These are phyloP conservation scores for Colletotrichum caudatum DNA, from an alignment of 2,329 filamentous ascomycete genomes.

Conservation along the genomic window DNA sequence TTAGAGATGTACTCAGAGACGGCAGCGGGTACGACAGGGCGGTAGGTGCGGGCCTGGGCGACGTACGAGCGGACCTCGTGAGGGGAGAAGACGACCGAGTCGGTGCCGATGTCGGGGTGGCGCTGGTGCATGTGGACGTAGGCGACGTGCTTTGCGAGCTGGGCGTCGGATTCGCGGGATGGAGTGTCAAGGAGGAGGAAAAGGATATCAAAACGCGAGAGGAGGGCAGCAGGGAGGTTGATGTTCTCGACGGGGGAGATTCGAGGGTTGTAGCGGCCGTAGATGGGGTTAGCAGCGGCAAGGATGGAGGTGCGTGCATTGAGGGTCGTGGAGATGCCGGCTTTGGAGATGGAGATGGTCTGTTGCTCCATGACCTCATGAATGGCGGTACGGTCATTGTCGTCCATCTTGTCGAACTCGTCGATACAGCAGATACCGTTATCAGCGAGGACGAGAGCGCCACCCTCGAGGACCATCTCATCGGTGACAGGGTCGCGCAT, in stretches of 20 bases:
- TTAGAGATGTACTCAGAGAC: conserved; percentile 98
- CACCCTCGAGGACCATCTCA: conserved; percentile 86
- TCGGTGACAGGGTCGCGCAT: conserved; percentile 88
- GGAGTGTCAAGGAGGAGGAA: conserved; percentile 98
- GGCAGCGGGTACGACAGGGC: conserved; percentile 84
- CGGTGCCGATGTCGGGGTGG: conserved; percentile 79
- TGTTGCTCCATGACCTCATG: conserved; percentile 93
- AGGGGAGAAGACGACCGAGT: conserved; percentile 83
- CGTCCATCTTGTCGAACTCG: conserved; percentile 92
- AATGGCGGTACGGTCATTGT: conserved; percentile 83
- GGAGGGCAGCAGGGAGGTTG: conserved; percentile 95
- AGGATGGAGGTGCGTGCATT: conserved; percentile 97
- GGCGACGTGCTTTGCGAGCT: conserved; percentile 94
- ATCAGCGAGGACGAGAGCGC: conserved; percentile 82
- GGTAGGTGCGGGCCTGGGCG: conserved; percentile 89
- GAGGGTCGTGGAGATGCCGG: conserved; percentile 78
- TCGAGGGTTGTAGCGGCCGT: conserved; percentile 97
- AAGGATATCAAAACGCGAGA: conserved; percentile 96
- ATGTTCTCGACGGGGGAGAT: conserved; percentile 99
- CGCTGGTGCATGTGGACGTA: conserved; percentile 97
- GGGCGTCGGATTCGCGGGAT: conserved; percentile 87
- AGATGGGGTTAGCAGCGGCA: conserved; percentile 95
- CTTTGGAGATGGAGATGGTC: conserved; percentile 86
- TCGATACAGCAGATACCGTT: conserved; percentile 90
- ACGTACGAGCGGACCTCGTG: conserved; percentile 97